These are phyloP conservation scores for Phytophthora tubulina DNA, from an alignment of 352 stramenopile species.

Conservation along the genomic window DNA sequence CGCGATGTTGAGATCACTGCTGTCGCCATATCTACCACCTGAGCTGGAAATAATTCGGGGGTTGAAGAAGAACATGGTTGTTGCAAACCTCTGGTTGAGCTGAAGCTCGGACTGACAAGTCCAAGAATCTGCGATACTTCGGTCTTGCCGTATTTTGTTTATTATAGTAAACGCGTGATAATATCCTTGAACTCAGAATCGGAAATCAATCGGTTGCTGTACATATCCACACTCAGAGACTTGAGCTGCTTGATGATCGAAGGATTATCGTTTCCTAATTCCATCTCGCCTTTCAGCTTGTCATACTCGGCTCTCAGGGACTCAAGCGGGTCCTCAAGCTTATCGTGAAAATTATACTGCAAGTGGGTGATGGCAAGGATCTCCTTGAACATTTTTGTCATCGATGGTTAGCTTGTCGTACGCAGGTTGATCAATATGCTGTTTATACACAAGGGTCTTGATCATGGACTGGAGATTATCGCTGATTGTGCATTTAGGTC, in stretches of 20 bases:
- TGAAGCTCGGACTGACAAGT: too few relatives aligned
- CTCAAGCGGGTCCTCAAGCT: slow-evolving; percentile 7
- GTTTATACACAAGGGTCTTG: too few relatives aligned
- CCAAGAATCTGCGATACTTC: too few relatives aligned
- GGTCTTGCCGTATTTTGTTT: too few relatives aligned
- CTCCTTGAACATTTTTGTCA: slow-evolving; percentile 27
- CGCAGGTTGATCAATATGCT: slow-evolving; percentile 12
- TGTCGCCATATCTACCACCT: too few relatives aligned
- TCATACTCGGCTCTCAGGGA: slow-evolving; percentile 13
- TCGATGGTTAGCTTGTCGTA: slow-evolving; percentile 29
- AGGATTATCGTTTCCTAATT: slow-evolving; percentile 1
- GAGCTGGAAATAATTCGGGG: too few relatives aligned
- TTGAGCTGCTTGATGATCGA: neutral
- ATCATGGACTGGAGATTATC: slow-evolving; percentile 25
- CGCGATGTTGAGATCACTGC: too few relatives aligned
- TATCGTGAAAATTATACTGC: slow-evolving; percentile 14
- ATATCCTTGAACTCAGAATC: too few relatives aligned
- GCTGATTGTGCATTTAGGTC: slow-evolving; percentile 14
- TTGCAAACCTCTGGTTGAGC: too few relatives aligned
- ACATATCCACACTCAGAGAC: neutral
- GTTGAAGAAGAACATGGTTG: too few relatives aligned
- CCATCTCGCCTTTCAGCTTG: slow-evolving; percentile 18
- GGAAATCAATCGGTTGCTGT: too few relatives aligned
- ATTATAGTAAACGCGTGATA: too few relatives aligned
- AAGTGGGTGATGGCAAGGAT: slow-evolving; percentile 16